Evolutionary conservation across 2,329 filamentous ascomycete genomes (phyloP), one percentile per base, ranked within the genome.

Genomic region (Nemania abortiva): DNA sequence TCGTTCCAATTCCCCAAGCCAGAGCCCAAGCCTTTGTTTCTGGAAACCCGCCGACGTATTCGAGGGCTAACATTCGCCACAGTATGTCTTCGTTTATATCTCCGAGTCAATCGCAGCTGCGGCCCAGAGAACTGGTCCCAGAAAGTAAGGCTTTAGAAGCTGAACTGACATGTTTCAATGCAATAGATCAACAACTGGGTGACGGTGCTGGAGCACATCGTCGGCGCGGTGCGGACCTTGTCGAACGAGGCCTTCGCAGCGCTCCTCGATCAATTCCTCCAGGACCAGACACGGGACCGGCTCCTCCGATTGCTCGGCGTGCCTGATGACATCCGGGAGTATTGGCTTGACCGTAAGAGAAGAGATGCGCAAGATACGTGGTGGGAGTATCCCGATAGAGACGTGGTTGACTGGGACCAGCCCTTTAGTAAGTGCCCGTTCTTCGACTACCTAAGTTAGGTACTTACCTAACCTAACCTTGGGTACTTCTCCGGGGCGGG

Each of bases 151-250:
- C 24, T 27, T 5, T 5, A 27, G 24, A 27, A 27, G 24, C 24
- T 27, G 24, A 27, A 27, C 24, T 27, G 24, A 27, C 24, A 27
- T 27, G 24, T 27, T 27, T 27, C 5, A 27, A 27, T 27, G 24
- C 24, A 27, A 2, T 5, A 27, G 24, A 73, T 75, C 52, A 68
- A 70, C 42, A 66, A 76, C 56, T 76, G 74, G 74, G 66, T 73
- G 11, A 2, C 9, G 2, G 49, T 76, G 27, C 58, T 76, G 11
- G 29, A 68, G n/a, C 58, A 39, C 20, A 45, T 70, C n/a, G 20
- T 60, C 9, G 24, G 55, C 47, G 65, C 22, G 3, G 69, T 66
- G 13, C 70, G 69, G 24, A 31, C 65, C 20, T 29, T 31, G 11
- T 20, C 45, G 10, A 6, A 24, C 1, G 20, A 15, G 0, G 52